These are phyloP conservation scores for Tuber borchii DNA, from an alignment of 495 filamentous ascomycete species.

Conservation along the genomic window DNA sequence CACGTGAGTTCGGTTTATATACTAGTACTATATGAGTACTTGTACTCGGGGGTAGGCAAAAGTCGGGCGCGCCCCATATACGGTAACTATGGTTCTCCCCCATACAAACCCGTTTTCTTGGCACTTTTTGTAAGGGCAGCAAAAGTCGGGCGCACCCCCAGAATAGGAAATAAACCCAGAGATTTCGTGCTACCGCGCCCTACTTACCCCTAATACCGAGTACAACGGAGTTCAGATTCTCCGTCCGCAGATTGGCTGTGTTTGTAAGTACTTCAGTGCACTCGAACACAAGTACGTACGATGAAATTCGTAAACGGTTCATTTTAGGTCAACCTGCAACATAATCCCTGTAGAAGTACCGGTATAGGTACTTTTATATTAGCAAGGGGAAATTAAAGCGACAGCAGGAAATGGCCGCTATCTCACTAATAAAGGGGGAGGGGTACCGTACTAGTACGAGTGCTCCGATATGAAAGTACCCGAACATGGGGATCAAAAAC, in stretches of 20 bases:
- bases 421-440: background rate
- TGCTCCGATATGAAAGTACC: background rate
- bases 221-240: background rate
- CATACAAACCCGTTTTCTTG: no score
- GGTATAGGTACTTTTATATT: background rate
- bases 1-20: background rate
- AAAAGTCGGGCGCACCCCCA: no score
- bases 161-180: no score
- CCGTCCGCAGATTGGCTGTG: background rate
- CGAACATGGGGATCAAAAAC: background rate
- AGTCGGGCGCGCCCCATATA: no score
- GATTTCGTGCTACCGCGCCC: no score
- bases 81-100: no score
- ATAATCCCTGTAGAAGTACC: no score
- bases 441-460: background rate
- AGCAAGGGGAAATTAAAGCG: background rate
- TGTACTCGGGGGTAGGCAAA: no score
- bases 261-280: background rate
- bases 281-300: background rate
- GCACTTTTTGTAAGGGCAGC: no score
- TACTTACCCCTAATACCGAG: no score
- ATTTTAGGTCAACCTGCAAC: no score
- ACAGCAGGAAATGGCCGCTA: background rate
- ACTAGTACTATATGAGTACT: background rate
- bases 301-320: no score